Base-by-base conservation (phyloP, 768 basidiomycete genomes). In the Hygrophoropsis aurantiaca region DNA sequence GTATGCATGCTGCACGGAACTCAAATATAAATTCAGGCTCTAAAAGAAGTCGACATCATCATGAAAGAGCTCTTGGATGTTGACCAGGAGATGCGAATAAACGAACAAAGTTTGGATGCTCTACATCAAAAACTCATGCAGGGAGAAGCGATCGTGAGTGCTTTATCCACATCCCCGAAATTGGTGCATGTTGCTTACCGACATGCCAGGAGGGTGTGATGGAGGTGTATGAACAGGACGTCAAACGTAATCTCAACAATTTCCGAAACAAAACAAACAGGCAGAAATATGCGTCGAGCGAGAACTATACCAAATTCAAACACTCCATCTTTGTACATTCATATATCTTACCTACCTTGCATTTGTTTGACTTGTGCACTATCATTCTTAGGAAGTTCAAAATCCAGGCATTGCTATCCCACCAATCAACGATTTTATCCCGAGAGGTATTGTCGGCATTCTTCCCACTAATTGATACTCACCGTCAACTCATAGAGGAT, bases 11-110 rank as follows among this genome's bases (percentile, higher is more conserved):
- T 18, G 21, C 21, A 19, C 40, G 26, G 19, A 44, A 47, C 4
- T 46, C 21, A 18, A 11, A 43, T 42, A 36, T 35, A 16, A 40
- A 40, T 42, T 30, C 47, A 87, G 86, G 71, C 74, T 26, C 59
- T 89, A 19, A 66, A 64, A 16, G 74, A 80, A 51, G 71, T 93
- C 3, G 90, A 94, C 48, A 32, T 39, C 18, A 70, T 85, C 40
- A 86, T 92, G 79, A 82, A 77, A 57, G 73, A 78, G 37, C 70
- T 88, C 3, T 69, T 93, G 19, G 87, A 91, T 56, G 73, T 86
- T 11, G 73, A 80, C 38, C 67, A 75, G 3, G 80, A 85, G 55
- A 80, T 90, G 70, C 66, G 63, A 13, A 66, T 73, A 4, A 82
- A 90, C 53, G 75, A 77, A 46, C 53, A 71, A 21, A 68, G 74